Evolutionary conservation across 2,329 filamentous ascomycete genomes (phyloP), one percentile per base, ranked within the genome.

Genomic region (Tricladium varicosporioides): DNA sequence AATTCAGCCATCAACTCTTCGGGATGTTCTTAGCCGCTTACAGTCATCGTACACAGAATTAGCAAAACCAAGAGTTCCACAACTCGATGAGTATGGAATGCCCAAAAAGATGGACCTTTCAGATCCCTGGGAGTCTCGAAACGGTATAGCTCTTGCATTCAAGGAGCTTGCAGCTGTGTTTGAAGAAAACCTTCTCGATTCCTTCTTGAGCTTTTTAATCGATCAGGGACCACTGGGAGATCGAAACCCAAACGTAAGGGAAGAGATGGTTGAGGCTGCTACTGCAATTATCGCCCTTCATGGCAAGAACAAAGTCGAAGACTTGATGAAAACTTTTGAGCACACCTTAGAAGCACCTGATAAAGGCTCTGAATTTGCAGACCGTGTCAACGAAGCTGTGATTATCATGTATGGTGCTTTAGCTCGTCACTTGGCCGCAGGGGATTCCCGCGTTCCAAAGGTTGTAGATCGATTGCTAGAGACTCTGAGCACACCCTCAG

Each of bases 381-480:
- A 99, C 72, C 84, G 91, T 58, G 89, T 97, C 61, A 97, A 97
- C 65, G 94, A 99, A 74, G 94, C 95, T 15, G 92, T 99, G 52
- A 92, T 99, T 65, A 94, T 99, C 66, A 88, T 99, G 71, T 99
- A 99, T 67, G 94, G 94, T 70, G 93, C 95, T 51, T 77, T 99
- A 40, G 94, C 92, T 45, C 86, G 90, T 51, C 94, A 99, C 77
- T 76, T 99, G 58, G 84, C 89, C 64, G 75, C 85, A 7, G 91
- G 92, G n/a, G 94, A 99, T 71, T 76, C 85, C 63, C 92, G 95
- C 67, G 84, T 97, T 49, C 91, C 92, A 1, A 86, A 88, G 56
- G 94, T 99, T 47, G 87, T 99, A 51, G 87, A 93, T 65, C 85
- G 92, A 60, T 79, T 99, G 18, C 80, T 99, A 55, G 84, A 86